phyloP scores from a whole-genome alignment of 495 filamentous ascomycete genomes.

The Penicillium bialowiezense region DNA sequence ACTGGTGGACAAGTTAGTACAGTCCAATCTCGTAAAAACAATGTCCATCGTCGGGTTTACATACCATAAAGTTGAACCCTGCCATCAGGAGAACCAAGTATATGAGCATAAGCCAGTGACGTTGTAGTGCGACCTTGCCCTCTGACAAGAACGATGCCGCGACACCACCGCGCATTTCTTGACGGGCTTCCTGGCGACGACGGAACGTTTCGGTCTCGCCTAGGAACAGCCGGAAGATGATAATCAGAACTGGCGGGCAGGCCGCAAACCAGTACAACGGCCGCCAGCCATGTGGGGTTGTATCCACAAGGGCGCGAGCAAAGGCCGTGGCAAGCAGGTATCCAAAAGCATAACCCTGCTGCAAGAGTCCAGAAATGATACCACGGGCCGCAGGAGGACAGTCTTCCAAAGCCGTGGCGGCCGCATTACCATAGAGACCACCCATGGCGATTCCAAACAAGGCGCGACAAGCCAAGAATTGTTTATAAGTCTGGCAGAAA shows the following conservation, averaged over 20 bases:
- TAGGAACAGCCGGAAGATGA: slow-evolving; percentile 70
- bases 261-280: slow-evolving; percentile 87
- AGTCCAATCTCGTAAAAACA: neutral
- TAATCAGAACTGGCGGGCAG: slow-evolving; percentile 75
- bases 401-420: slow-evolving; percentile 83
- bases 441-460: slow-evolving; percentile 92
- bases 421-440: slow-evolving; percentile 83
- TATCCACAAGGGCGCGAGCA: slow-evolving; percentile 67
- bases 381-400: slow-evolving; percentile 72
- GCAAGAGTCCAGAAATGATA: slow-evolving; percentile 75
- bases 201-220: slow-evolving; percentile 72
- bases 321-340: slow-evolving; percentile 81
- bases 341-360: slow-evolving; percentile 88
- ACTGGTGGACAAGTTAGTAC: slow-evolving; percentile 26
- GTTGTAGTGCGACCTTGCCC: slow-evolving; percentile 70
- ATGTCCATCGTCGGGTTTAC: slow-evolving; percentile 3
- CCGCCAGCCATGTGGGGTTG: slow-evolving; percentile 72
- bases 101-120: slow-evolving; percentile 74
- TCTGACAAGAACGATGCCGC: slow-evolving; percentile 66
- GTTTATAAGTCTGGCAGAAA: slow-evolving; percentile 71
- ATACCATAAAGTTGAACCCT: slow-evolving; percentile 85
- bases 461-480: slow-evolving; percentile 76
- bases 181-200: slow-evolving; percentile 59
- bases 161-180: slow-evolving; percentile 39
- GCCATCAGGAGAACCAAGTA: slow-evolving; percentile 86